Evolutionary conservation across 176 grass and related monocot species (phyloP), one percentile per base, ranked within the genome.

Genomic region (Carex scoparia): DNA sequence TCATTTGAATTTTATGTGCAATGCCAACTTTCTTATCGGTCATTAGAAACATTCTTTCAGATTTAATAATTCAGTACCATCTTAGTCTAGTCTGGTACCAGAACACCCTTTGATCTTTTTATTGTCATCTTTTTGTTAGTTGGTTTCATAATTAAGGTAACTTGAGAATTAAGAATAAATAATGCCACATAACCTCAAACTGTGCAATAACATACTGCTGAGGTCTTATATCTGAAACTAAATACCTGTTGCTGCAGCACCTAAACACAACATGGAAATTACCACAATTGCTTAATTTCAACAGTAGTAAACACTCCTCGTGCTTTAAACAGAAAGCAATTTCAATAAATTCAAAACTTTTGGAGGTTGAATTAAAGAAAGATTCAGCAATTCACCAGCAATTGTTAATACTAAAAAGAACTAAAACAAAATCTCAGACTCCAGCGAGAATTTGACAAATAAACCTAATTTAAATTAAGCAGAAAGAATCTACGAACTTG

Each of bases 401-500:
- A 18, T 7, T 38, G 6, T 33, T 38, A 69, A 40, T 51, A 40
- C 33, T 69, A 69, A 16, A 16, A 35, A 38, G 32, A 40, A 69
- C 14, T 16, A 19, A 1, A 9, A 9, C 7, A 71, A 42, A 70
- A 7, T n/a, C 38, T n/a, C 14, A 37, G 33, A 32, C 56, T 78
- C 40, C 27, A 57, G 19, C 4, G 16, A 3, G 30, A 79, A 57
- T n/a, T 31, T 23, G 4, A 56, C 48, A 79, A 16, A 30, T 79
- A 59, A 10, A 59, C 51, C 51, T 59, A 54, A 79, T 23, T 37
- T 7, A 59, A 79, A 54, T 79, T 59, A 58, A 59, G 38, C 69
- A 46, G 6, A 46, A 46, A 70, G 15, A 46, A 23, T 23, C 38
- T 46, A 46, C 68, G 38, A 44, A 83, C 81, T 83, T 75, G 89